Evolutionary conservation across 805 yeast species (phyloP), one percentile per base, ranked within the genome.

Genomic region (Candida incommunis): DNA sequence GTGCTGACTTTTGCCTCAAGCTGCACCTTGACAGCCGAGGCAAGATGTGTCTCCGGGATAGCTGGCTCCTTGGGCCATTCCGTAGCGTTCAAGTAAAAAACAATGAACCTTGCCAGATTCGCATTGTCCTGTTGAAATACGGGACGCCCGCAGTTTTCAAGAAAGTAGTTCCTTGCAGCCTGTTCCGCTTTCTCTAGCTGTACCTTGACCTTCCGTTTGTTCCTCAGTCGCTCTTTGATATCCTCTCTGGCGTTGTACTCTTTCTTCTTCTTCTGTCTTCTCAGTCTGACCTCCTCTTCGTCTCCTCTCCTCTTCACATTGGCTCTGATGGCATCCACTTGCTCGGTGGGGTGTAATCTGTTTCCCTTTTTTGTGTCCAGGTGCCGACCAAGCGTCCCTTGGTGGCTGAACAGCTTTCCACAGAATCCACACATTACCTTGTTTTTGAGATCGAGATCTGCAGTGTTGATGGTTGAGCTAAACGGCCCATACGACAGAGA

Each of bases 341-440:
- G 62, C 2, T 67, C 73, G 1, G 61, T 54, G 0, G 82, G 82
- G 50, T 77, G 82, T 15, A 59, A 45, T 1, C 64, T 54, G 7
- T 76, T 67, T 1, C 82, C 82, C 45, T 72, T 72, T 48, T 74
- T 70, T 41, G 65, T 56, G 51, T 78, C 82, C 40, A 78, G 55
- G 55, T 77, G 82, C 27, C 82, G 62, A 1, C 81, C 81, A 46
- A 75, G 61, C 0, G 79, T 73, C 1, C 81, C 80, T 4, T 76
- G 72, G 48, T 74, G 75, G 2, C 76, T 67, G 55, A 76, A 78
- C 1, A 69, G 62, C 46, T 68, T 64, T 1, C 71, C 71, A 51
- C 82, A 77, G 53, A 74, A 75, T 11, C 37, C 37, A 31, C 37
- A 31, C 18, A 31, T 5, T 7, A 31, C 18, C 37, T 16, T 31